These are phyloP conservation scores for Wallacemonas sp. DNA, from an alignment of 208 protist species.

Conservation along the genomic window DNA sequence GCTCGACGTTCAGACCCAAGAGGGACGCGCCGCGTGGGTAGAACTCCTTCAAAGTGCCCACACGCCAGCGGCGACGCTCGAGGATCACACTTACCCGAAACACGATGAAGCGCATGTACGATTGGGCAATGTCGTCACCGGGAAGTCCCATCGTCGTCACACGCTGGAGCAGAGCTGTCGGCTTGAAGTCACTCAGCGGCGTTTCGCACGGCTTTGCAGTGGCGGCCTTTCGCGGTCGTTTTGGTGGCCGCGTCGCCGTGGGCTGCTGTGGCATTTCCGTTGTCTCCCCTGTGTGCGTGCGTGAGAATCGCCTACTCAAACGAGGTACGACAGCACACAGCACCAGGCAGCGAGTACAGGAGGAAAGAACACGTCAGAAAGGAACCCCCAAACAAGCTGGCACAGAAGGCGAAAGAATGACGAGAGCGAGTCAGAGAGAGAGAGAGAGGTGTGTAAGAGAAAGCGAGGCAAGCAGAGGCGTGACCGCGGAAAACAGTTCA, in stretches of 20 bases:
- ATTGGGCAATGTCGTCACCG: slow-evolving; percentile 49
- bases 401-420: too few relatives aligned
- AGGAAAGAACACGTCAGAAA: too few relatives aligned
- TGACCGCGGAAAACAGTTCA: too few relatives aligned
- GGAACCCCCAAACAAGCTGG: too few relatives aligned
- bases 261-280: background rate
- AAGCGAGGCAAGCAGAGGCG: too few relatives aligned
- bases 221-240: background rate
- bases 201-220: background rate
- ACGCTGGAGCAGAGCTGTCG: background rate
- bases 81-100: slow-evolving; percentile 48
- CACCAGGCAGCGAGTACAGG: too few relatives aligned
- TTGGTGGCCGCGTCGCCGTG: background rate
- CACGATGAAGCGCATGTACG: slow-evolving; percentile 69
- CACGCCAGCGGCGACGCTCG: slow-evolving; percentile 45
- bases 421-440: too few relatives aligned
- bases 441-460: too few relatives aligned
- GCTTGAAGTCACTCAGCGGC: background rate
- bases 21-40: slow-evolving; percentile 71
- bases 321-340: too few relatives aligned
- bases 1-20: slow-evolving; percentile 83
- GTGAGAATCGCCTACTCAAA: too few relatives aligned
- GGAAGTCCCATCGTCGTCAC: slow-evolving; percentile 9
- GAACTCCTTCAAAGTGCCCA: slow-evolving; percentile 79
- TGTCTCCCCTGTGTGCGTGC: background rate